Evolutionary conservation across 2,329 filamentous ascomycete species (phyloP).

Genomic region (Dothideomycetes sp.): DNA sequence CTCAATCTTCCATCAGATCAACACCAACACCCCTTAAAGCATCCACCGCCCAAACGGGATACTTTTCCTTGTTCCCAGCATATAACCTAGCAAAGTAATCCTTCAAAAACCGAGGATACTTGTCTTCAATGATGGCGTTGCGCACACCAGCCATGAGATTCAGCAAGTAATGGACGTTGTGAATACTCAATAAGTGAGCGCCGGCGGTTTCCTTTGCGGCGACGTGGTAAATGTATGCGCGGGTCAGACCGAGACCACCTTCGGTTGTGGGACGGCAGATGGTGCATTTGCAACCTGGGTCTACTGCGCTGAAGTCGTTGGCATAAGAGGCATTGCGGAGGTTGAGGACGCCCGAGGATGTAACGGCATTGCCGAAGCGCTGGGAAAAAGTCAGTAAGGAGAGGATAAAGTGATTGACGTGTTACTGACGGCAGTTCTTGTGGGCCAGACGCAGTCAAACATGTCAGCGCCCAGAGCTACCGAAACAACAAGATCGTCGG

Average conservation of each 20-base stretch:
- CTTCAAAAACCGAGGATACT: conserved; percentile 67
- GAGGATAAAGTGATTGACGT: not conserved
- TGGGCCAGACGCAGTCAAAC: conserved; percentile 99
- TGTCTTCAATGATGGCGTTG: conserved; percentile 70
- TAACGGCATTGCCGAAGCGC: conserved; percentile 91
- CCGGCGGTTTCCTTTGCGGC: conserved; percentile 91
- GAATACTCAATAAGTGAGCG: conserved; percentile 76
- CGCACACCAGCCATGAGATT: conserved; percentile 69
- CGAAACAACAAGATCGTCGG: conserved; percentile 88
- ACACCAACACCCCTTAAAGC: conserved; percentile 73
- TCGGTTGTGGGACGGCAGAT: conserved; percentile 59
- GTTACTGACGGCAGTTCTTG: conserved; percentile 67
- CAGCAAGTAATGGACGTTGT: conserved; percentile 91
- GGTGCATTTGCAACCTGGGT: conserved; percentile 70
- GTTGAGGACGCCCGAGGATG: conserved; percentile 71
- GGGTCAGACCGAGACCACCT: conserved; percentile 70
- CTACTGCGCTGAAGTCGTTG: conserved; percentile 72
- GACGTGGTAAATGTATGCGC: conserved; percentile 85
- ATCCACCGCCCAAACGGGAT: conserved; percentile 76
- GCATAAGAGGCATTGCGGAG: conserved; percentile 68
- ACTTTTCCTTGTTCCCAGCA: conserved; percentile 50
- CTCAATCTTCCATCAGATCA: conserved; percentile 47
- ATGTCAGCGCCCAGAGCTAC: conserved; percentile 94
- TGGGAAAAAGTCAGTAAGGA: conserved; percentile 21
- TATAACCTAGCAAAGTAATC: conserved; percentile 72